Percentiles rank a stretch among this genome's conserved stretches.
Conservation (phyloP, 352 stramenopile species). For the Thalassiosira sp. region DNA sequence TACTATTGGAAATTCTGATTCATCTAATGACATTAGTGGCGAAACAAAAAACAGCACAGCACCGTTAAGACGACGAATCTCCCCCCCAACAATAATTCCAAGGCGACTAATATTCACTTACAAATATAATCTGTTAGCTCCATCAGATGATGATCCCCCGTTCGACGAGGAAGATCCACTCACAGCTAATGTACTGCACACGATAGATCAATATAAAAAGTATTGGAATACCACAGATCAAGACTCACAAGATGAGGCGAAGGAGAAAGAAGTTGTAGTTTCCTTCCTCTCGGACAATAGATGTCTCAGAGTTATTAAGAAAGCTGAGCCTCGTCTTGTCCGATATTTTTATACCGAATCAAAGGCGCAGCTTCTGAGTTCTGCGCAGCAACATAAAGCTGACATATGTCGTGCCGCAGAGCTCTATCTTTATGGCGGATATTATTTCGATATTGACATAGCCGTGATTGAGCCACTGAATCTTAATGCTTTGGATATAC, state of each 20-base stretch:
- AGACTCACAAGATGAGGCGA: not conserved
- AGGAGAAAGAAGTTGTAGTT: conserved; percentile 15
- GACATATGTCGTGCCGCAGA: conserved; percentile 54
- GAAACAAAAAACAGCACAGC: not conserved
- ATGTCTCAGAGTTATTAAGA: conserved; percentile 34
- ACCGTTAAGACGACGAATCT: not conserved
- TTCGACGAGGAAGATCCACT: conserved; percentile 21
- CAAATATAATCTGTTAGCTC: conserved; percentile 48
- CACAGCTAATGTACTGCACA: conserved; percentile 39
- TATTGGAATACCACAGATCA: conserved; percentile 21
- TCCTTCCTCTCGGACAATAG: conserved; percentile 42
- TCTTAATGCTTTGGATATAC: conserved; percentile 4
- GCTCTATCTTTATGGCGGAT: conserved; percentile 45
- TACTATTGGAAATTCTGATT: not conserved
- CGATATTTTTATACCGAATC: conserved; percentile 35
- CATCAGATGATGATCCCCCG: conserved; percentile 16
- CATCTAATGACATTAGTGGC: not conserved
- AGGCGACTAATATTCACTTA: conserved; percentile 47
- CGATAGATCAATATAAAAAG: conserved; percentile 40
- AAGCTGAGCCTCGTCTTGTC: conserved; percentile 45
- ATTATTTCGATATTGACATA: conserved; percentile 46
- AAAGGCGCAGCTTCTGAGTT: conserved; percentile 29
- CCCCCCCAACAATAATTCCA: conserved; percentile 25
- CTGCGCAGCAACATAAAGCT: too few species aligned
- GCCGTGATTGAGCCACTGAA: not conserved